Percentiles rank a stretch among this genome's conserved stretches.
These are phyloP conservation scores for Dioscorea cayenensis DNA, from an alignment of 116 monocot genomes.

Conservation along the genomic window DNA sequence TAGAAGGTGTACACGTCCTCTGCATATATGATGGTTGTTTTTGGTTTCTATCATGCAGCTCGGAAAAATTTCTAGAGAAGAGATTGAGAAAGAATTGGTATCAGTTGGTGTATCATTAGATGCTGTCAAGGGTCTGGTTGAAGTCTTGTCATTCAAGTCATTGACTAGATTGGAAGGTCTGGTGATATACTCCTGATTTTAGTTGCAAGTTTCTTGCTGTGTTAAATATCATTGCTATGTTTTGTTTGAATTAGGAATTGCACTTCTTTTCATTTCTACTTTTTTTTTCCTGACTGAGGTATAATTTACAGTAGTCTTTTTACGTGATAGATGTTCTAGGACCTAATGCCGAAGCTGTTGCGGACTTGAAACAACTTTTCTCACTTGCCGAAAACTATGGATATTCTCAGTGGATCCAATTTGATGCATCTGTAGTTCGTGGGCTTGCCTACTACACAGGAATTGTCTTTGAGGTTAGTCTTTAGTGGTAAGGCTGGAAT, in stretches of 20 bases:
- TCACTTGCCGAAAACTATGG: constrained; percentile 92
- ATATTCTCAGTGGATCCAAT: constrained; percentile 87
- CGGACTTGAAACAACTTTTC: constrained; percentile 86
- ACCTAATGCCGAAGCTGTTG: constrained; percentile 76
- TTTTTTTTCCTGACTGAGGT: neutral
- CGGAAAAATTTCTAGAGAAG: constrained; percentile 81
- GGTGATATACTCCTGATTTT: neutral
- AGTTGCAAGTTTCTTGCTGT: neutral
- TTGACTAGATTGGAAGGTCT: constrained; percentile 92
- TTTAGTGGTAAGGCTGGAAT: neutral
- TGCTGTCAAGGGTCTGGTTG: constrained; percentile 77
- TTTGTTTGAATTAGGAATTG: neutral
- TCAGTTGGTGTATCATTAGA: constrained; percentile 50
- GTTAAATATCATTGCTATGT: neutral
- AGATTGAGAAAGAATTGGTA: constrained; percentile 81
- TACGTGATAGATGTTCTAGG: constrained; percentile 68
- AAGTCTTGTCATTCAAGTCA: constrained; percentile 81
- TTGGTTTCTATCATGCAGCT: constrained; percentile 35
- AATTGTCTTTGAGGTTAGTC: constrained; percentile 91
- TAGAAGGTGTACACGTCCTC: too few species aligned
- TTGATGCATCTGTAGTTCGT: constrained; percentile 98
- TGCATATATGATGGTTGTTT: neutral
- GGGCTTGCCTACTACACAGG: constrained; percentile 99
- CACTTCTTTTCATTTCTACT: neutral
- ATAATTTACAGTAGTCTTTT: neutral